Percentiles rank a stretch among this genome's conserved stretches.
These are phyloP conservation scores for Candida jianshihensis DNA, from an alignment of 805 yeast species.

Conservation along the genomic window DNA sequence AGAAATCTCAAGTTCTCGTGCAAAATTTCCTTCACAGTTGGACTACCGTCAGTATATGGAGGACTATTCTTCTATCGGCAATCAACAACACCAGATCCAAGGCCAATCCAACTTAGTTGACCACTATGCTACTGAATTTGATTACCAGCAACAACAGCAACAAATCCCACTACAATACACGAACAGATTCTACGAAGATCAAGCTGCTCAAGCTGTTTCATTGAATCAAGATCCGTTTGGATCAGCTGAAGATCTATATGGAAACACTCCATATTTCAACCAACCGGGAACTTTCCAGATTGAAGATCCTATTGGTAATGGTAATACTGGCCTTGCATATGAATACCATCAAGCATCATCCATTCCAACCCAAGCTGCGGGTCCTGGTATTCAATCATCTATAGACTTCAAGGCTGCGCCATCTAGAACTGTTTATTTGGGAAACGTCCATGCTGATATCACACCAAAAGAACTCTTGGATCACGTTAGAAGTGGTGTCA, in stretches of 20 bases:
- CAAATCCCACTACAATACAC: not conserved
- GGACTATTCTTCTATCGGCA: conserved; percentile 3
- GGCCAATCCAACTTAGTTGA: no score
- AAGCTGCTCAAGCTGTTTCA: not conserved
- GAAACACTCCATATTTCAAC: not conserved
- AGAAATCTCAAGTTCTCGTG: conserved; percentile 3
- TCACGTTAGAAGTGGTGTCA: conserved; percentile 85
- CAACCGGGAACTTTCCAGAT: not conserved
- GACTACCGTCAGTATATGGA: conserved; percentile 11
- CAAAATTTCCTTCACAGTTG: conserved; percentile 9
- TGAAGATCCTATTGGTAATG: not conserved
- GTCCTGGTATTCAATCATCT: conserved; percentile 2
- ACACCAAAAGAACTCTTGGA: conserved; percentile 78
- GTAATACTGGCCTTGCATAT: not conserved
- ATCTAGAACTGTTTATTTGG: conserved; percentile 84
- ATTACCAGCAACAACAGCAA: conserved; percentile 2
- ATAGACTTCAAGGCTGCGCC: conserved; percentile 41
- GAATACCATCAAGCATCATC: not conserved
- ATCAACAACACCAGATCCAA: not conserved
- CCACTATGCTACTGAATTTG: no score
- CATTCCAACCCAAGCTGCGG: not conserved
- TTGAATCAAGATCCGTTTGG: not conserved
- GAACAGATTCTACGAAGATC: not conserved
- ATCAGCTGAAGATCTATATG: conserved; percentile 4
- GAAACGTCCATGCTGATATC: conserved; percentile 78